These are phyloP conservation scores for Ceratopteris richardii DNA, from an alignment of 75 land plant genomes.

Conservation along the genomic window DNA sequence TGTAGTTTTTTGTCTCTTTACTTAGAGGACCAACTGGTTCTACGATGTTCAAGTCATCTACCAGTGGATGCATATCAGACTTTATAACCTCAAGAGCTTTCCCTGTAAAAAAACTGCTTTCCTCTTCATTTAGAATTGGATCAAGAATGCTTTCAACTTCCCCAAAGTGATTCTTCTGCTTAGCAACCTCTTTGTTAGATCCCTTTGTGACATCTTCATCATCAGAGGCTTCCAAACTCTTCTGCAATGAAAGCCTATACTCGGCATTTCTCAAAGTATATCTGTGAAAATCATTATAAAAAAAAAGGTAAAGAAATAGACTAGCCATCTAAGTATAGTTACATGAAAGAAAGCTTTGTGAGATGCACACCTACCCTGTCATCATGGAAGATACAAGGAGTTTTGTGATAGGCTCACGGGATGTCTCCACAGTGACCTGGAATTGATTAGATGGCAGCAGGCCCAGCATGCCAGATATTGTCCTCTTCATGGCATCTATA, in stretches of 20 bases:
- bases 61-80: background rate
- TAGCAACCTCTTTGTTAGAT: background rate
- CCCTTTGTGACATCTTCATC: slow-evolving; percentile 3
- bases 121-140: background rate
- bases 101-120: background rate
- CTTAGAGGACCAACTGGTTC: background rate
- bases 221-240: slow-evolving; percentile 50
- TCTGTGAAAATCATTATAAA: slow-evolving; percentile 22
- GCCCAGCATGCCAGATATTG: slow-evolving; percentile 29
- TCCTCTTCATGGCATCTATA: slow-evolving; percentile 33
- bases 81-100: background rate
- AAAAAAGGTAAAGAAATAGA: background rate
- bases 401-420: slow-evolving; percentile 17
- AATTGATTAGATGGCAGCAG: slow-evolving; percentile 28
- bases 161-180: background rate
- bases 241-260: slow-evolving; percentile 73
- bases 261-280: slow-evolving; percentile 87
- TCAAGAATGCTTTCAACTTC: background rate
- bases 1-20: slow-evolving; percentile 1
- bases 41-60: background rate
- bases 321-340: background rate
- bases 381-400: slow-evolving; percentile 33
- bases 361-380: slow-evolving; percentile 24
- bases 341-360: background rate
- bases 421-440: slow-evolving; percentile 23